Percentiles rank a stretch among this genome's conserved stretches.
phyloP scores from a whole-genome alignment of 768 basidiomycete genomes.

The Lactifluus hygrophoroides region DNA sequence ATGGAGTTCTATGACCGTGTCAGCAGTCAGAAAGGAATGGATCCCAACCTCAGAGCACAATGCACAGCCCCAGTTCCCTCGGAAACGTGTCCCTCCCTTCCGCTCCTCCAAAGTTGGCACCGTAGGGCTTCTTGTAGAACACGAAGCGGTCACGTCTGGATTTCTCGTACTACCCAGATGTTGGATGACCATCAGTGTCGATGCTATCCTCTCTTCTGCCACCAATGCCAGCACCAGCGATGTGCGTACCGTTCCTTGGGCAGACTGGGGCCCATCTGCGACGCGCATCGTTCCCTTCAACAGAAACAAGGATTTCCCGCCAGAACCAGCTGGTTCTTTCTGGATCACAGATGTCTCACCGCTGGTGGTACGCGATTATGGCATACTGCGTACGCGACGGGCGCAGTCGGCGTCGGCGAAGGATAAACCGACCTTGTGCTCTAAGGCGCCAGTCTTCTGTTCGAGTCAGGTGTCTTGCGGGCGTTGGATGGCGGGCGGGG shows the following conservation, averaged over 20 bases:
- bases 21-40: not conserved
- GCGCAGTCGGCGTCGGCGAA: not conserved
- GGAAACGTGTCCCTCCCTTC: slow-evolving; percentile 3
- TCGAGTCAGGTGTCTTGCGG: not conserved
- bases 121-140: not conserved
- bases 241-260: not conserved
- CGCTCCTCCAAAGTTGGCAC: slow-evolving; percentile 3
- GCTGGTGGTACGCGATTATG: slow-evolving; percentile 9
- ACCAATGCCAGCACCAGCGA: not conserved
- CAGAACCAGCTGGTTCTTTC: slow-evolving; percentile 1
- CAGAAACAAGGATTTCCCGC: not conserved
- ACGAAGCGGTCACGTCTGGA: not conserved
- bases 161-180: not conserved
- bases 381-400: not conserved
- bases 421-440: not conserved
- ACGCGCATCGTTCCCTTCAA: not conserved
- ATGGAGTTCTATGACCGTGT: not conserved
- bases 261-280: slow-evolving; percentile 6
- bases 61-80: not conserved
- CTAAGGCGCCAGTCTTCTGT: not conserved
- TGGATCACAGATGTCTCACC: slow-evolving; percentile 4
- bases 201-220: not conserved
- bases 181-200: slow-evolving; percentile 10
- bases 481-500: not conserved
- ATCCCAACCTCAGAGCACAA: not conserved